Base-by-base conservation (phyloP, 495 filamentous ascomycete species). In the Stereocaulon alpinum region DNA sequence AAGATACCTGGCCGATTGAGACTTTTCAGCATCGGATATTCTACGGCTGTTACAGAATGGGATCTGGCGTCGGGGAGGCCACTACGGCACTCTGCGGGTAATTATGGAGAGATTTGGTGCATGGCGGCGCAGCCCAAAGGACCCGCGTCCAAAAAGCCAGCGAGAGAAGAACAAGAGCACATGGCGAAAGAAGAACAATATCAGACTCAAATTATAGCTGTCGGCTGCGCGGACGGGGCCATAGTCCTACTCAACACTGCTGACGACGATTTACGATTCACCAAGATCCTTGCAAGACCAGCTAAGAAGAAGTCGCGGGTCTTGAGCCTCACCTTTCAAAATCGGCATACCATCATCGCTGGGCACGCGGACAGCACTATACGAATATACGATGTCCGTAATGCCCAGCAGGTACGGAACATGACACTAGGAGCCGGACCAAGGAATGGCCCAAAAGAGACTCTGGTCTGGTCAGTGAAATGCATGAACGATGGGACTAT, bases 71-170 rank as follows among this genome's bases (percentile, higher is more conserved):
- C 82, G 61, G 88, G 88, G 6, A 74, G 79, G 54, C 88, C 90
- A 9, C 73, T 83, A 69, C 81, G 86, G 37, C 87, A 95, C 68
- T 86, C 90, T 10, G 89, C 88, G 68, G 92, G 92, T 20, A 95
- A 92, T 70, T 87, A 95, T 69, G 91, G 92, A 42, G 93, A 95
- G 64, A 91, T 97, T 59, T 99, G 93, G 93, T 95, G 91, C 71
- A 76, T 96, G 59, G 87, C 85, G 60, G 88, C 85, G n/a, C 93
- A 96, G 74, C 93, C 94, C 20, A 68, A 76, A 65, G 73, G 75
- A 72, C 67, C 73, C 61, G 59, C 69, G 12, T 67, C 68, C 37
- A 70, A 70, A 58, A 68, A 69, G 47, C 14, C 53, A 47, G 29
- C 24, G 24, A 22, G 17, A 27, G 42, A 18, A 37, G 40, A 69